phyloP scores from a whole-genome alignment of 2,329 filamentous ascomycete species.

The Fusarium sp. region DNA sequence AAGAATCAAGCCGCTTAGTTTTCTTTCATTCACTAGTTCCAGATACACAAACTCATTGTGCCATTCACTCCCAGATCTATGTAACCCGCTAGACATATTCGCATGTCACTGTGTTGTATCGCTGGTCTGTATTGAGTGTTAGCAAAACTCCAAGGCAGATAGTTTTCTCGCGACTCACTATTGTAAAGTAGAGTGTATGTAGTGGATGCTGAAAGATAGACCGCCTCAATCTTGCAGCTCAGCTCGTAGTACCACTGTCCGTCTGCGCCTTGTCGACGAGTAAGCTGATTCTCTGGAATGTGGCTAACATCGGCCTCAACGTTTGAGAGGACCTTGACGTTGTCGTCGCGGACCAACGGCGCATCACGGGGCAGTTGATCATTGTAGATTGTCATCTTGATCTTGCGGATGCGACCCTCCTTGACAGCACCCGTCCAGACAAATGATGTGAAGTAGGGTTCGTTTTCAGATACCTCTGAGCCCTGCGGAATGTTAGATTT shows the following conservation, averaged over 20 bases:
- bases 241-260: slow-evolving; percentile 55
- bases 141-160: slow-evolving; percentile 9
- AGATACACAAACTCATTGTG: too few relatives aligned
- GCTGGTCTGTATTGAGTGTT: slow-evolving; percentile 46
- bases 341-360: slow-evolving; percentile 51
- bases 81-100: slow-evolving; percentile 53
- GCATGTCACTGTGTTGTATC: slow-evolving; percentile 56
- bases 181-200: slow-evolving; percentile 58
- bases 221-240: slow-evolving; percentile 54
- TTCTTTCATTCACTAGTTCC: neutral
- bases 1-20: neutral
- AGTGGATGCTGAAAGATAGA: slow-evolving; percentile 56
- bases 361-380: slow-evolving; percentile 48
- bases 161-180: slow-evolving; percentile 43
- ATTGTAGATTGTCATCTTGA: slow-evolving; percentile 53
- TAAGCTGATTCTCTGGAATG: slow-evolving; percentile 53
- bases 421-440: slow-evolving; percentile 49
- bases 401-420: slow-evolving; percentile 49
- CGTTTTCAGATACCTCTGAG: slow-evolving; percentile 54
- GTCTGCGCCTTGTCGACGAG: slow-evolving; percentile 50
- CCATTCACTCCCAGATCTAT: neutral
- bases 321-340: slow-evolving; percentile 51
- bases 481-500: slow-evolving; percentile 41
- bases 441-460: slow-evolving; percentile 51
- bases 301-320: slow-evolving; percentile 55